Conservation (phyloP, 768 basidiomycete genomes). For the Wakefieldia striispora region DNA sequence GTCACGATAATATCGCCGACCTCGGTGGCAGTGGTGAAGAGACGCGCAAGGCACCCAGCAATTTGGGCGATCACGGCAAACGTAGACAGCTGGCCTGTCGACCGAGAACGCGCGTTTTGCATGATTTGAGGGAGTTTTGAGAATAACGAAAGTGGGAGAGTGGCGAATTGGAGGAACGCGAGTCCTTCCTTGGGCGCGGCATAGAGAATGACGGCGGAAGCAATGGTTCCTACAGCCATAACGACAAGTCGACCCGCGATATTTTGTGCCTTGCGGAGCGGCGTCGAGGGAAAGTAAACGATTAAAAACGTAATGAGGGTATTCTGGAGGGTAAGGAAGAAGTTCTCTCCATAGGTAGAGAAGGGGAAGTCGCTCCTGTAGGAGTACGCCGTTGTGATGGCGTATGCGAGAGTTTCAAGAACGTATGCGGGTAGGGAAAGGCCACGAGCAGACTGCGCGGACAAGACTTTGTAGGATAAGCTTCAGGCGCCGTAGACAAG, state of each 20-base stretch:
- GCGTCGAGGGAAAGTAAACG: constrained; percentile 53
- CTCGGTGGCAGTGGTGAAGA: constrained; percentile 92
- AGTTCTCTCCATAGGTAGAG: constrained; percentile 96
- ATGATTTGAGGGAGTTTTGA: constrained; percentile 94
- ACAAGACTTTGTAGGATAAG: constrained; percentile 49
- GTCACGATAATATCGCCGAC: constrained; percentile 78
- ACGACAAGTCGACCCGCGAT: constrained; percentile 31
- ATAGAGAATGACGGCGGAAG: constrained; percentile 42
- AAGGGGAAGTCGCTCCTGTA: constrained; percentile 86
- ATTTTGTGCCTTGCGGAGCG: constrained; percentile 26
- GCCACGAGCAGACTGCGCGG: constrained; percentile 76
- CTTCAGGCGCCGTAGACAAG: neutral
- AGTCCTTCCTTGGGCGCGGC: constrained; percentile 49
- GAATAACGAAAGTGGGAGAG: constrained; percentile 87
- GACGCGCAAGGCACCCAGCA: constrained; percentile 82
- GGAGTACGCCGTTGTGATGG: constrained; percentile 87
- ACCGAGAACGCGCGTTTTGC: constrained; percentile 69
- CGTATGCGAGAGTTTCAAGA: constrained; percentile 89
- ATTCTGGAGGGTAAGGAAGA: constrained; percentile 91
- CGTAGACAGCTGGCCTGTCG: constrained; percentile 91
- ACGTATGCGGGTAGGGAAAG: constrained; percentile 84
- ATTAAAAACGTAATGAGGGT: constrained; percentile 86
- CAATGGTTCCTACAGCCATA: constrained; percentile 33
- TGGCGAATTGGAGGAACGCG: constrained; percentile 73
- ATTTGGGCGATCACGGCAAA: constrained; percentile 91